These are phyloP conservation scores for Rhizopogon roseolus DNA, from an alignment of 768 basidiomycete species.

Conservation along the genomic window DNA sequence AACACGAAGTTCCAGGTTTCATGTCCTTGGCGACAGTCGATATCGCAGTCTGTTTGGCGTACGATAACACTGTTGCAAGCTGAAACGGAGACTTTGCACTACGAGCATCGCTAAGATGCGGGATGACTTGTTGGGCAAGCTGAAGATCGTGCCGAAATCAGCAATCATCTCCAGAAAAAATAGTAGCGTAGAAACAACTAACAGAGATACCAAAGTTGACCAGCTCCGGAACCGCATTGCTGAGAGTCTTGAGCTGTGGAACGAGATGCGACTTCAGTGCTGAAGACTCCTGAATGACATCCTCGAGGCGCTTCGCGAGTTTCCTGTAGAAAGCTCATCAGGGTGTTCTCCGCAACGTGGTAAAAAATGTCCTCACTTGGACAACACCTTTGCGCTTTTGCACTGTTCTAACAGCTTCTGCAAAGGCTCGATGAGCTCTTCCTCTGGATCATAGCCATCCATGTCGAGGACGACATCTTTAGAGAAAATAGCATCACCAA, in stretches of 20 bases:
- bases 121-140: constrained; percentile 88
- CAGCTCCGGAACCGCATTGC: constrained; percentile 69
- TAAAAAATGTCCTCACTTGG: constrained; percentile 48
- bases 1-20: constrained; percentile 61
- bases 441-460: constrained; percentile 69
- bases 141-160: constrained; percentile 23
- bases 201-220: constrained; percentile 92
- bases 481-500: background rate
- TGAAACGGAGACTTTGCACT: constrained; percentile 75
- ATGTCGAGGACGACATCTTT: constrained; percentile 71
- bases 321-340: constrained; percentile 49
- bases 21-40: constrained; percentile 66
- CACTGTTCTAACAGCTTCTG: constrained; percentile 80
- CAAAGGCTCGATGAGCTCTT: constrained; percentile 77
- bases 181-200: constrained; percentile 15
- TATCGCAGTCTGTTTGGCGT: constrained; percentile 69
- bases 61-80: constrained; percentile 60
- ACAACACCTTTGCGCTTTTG: constrained; percentile 72
- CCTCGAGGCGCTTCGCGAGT: constrained; percentile 80
- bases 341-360: background rate
- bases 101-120: constrained; percentile 79
- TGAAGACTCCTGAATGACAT: constrained; percentile 63
- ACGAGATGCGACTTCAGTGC: constrained; percentile 71
- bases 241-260: constrained; percentile 68
- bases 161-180: background rate